Conservation (phyloP, 768 basidiomycete genomes). For the Trametes cubensis region DNA sequence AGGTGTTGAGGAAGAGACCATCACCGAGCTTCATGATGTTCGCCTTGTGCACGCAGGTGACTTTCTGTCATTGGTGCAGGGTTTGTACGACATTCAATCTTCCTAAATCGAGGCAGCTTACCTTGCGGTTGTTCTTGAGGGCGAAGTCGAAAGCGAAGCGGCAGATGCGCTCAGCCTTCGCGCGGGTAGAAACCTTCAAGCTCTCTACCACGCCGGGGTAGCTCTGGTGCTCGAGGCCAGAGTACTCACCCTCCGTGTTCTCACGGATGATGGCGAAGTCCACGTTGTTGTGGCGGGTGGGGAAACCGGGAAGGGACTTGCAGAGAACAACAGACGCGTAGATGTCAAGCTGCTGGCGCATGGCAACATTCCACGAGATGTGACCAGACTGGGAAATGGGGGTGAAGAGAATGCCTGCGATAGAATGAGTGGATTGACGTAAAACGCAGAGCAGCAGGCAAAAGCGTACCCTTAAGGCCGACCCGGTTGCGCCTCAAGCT, state of each 20-base stretch:
- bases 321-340: conserved; percentile 98
- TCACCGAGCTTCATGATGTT: conserved; percentile 99
- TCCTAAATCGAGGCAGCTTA: conserved; percentile 30
- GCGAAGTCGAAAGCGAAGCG: conserved; percentile 99
- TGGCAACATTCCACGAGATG: conserved; percentile 99
- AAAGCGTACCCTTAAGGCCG: conserved; percentile 85
- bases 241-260: conserved; percentile 99
- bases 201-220: conserved; percentile 98
- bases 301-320: conserved; percentile 95
- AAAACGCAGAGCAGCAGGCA: neutral
- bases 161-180: conserved; percentile 94
- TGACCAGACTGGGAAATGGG: conserved; percentile 95
- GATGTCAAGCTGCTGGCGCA: conserved; percentile 99
- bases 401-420: conserved; percentile 93
- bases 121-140: conserved; percentile 97
- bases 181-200: conserved; percentile 94
- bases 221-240: conserved; percentile 96
- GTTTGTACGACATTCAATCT: neutral
- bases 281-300: conserved; percentile 94
- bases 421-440: neutral
- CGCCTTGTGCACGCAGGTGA: conserved; percentile 99
- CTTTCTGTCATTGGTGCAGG: conserved; percentile 65
- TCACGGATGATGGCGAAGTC: conserved; percentile 99
- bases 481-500: conserved; percentile 96
- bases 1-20: conserved; percentile 97